A percentile compares a stretch with the other conserved stretches of the same genome.
Evolutionary conservation across 2,329 filamentous ascomycete genomes (phyloP).

Genomic region (Verticillium nonalfalfae): DNA sequence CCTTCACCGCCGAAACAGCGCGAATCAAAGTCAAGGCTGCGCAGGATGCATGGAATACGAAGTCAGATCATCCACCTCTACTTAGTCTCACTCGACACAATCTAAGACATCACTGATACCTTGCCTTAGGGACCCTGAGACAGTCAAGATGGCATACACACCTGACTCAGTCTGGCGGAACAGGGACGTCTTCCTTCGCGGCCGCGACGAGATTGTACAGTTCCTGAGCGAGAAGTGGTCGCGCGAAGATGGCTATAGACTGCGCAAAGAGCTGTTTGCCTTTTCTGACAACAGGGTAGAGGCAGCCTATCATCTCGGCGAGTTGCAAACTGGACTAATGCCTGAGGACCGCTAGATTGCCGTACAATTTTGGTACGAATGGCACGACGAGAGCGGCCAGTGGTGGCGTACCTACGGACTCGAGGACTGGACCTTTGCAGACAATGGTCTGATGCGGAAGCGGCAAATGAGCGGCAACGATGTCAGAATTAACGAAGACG

Average conservation of each 20-base stretch:
- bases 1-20: conserved; percentile 68
- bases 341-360: conserved; percentile 49
- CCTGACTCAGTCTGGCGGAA: conserved; percentile 76
- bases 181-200: conserved; percentile 61
- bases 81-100: not conserved
- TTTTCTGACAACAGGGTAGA: conserved; percentile 61
- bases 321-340: not conserved
- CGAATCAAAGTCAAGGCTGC: conserved; percentile 67
- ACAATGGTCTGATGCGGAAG: conserved; percentile 66
- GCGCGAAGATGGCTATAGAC: conserved; percentile 62
- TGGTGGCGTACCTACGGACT: conserved; percentile 89
- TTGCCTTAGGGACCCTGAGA: conserved; percentile 50
- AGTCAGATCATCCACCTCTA: conserved; percentile 46
- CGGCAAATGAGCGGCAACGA: conserved; percentile 73
- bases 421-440: conserved; percentile 71
- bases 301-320: not conserved
- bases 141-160: conserved; percentile 68
- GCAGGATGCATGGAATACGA: conserved; percentile 77
- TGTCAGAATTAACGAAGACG: conserved; percentile 52
- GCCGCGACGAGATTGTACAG: conserved; percentile 58
- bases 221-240: conserved; percentile 72
- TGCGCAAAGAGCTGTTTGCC: conserved; percentile 80
- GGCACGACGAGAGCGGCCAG: conserved; percentile 59
- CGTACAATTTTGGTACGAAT: conserved; percentile 90
- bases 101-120: not conserved